phyloP scores from a whole-genome alignment of 2,329 filamentous ascomycete species.

The Aureobasidium sp. region DNA sequence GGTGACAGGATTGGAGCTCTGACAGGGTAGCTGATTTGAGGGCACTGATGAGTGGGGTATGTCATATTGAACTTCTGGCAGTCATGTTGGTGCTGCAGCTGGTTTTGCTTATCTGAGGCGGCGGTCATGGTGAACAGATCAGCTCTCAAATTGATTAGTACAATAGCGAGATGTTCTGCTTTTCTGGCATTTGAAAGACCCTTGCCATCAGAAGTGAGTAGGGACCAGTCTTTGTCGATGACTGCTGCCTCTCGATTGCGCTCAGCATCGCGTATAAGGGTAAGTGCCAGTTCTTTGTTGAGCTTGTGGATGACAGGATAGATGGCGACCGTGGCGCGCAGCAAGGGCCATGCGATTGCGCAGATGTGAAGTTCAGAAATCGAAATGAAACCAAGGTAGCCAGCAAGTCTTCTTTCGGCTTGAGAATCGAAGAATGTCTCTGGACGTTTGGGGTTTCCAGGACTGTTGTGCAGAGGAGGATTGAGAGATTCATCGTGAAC shows the following conservation, averaged over 20 bases:
- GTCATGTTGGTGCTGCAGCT: neutral
- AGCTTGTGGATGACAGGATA: neutral
- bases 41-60: neutral
- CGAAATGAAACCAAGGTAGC: neutral
- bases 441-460: neutral
- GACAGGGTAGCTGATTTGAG: neutral
- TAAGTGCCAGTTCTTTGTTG: neutral
- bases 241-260: neutral
- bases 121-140: neutral
- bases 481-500: neutral
- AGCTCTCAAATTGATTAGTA: neutral
- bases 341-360: neutral
- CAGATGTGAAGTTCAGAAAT: neutral
- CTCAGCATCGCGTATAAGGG: neutral
- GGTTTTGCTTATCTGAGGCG: neutral
- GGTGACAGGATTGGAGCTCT: neutral
- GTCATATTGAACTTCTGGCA: neutral
- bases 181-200: neutral
- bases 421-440: neutral
- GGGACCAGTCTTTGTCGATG: neutral
- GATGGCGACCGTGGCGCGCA: neutral
- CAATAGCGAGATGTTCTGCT: neutral
- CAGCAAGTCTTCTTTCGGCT: neutral
- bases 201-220: constrained; percentile 1
- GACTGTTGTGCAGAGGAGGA: neutral